Conservation (phyloP, 2,329 filamentous ascomycete species). For the Verticillium nonalfalfae region DNA sequence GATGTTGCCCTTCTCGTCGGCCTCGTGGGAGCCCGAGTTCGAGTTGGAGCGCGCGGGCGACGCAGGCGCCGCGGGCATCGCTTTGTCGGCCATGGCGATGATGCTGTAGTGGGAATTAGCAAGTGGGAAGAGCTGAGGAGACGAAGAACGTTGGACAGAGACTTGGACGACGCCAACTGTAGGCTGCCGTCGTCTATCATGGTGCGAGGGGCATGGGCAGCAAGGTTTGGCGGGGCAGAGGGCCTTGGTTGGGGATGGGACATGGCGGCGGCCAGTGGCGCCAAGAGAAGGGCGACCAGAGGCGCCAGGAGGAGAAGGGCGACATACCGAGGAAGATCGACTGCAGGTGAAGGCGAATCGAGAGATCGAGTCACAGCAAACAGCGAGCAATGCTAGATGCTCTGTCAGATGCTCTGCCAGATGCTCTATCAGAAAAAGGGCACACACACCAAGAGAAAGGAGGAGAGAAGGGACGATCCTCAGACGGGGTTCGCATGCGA, state of each 20-base stretch:
- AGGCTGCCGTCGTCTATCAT: too few relatives aligned
- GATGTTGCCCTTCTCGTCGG: background rate
- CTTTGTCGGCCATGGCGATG: background rate
- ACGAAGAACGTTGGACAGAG: too few relatives aligned
- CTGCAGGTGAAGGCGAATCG: background rate
- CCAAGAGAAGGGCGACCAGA: background rate
- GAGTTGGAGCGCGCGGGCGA: background rate
- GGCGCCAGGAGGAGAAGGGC: background rate
- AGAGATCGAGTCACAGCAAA: background rate
- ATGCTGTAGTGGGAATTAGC: background rate
- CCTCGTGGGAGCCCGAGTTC: background rate
- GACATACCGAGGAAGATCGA: background rate
- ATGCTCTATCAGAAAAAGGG: background rate
- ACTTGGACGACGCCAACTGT: too few relatives aligned
- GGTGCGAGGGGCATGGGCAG: too few relatives aligned
- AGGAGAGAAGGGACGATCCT: background rate
- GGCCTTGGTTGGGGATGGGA: too few relatives aligned
- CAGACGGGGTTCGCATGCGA: background rate
- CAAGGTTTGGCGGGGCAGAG: too few relatives aligned
- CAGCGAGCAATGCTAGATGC: background rate
- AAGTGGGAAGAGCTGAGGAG: too few relatives aligned
- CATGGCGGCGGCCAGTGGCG: background rate
- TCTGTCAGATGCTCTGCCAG: background rate
- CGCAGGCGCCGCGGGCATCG: background rate
- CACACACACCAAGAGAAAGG: background rate